phyloP scores from a whole-genome alignment of 139 green algal species.

The Tetradesmus lagerheimii region DNA sequence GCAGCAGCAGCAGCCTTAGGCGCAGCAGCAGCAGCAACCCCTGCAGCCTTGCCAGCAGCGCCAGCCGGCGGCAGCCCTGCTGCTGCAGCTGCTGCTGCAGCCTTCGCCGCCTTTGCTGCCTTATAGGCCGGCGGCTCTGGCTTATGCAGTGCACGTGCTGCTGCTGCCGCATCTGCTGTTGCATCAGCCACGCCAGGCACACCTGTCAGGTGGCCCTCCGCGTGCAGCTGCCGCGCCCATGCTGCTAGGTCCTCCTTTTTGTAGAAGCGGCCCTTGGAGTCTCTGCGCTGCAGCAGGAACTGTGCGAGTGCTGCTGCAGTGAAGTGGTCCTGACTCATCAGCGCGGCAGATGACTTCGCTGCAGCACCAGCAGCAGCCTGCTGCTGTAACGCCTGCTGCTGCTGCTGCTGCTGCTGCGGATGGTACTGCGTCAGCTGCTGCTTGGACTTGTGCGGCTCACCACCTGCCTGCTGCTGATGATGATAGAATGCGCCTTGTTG shows the following conservation, averaged over 20 bases:
- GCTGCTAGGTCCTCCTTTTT: conserved; percentile 31
- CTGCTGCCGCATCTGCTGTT: conserved; percentile 7
- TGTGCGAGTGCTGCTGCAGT: neutral
- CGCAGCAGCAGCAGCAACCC: neutral
- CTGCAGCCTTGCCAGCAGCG: neutral
- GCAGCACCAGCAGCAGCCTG: neutral
- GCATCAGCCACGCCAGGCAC: neutral
- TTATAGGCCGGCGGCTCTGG: neutral
- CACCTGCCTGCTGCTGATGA: neutral
- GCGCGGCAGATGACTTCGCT: neutral
- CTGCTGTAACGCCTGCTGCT: neutral
- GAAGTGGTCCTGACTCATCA: neutral
- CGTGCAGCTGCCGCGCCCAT: conserved; percentile 24
- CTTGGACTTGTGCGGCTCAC: neutral
- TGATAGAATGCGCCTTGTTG: conserved; percentile 2
- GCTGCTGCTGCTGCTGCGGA: neutral
- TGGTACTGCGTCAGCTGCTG: neutral
- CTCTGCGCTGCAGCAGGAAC: conserved; percentile 18
- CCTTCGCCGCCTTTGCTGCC: neutral
- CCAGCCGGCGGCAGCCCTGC: neutral
- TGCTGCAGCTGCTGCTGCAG: conserved; percentile 3
- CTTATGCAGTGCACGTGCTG: neutral
- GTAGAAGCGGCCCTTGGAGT: conserved; percentile 30
- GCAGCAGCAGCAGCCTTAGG: neutral
- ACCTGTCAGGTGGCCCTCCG: neutral